A percentile compares a stretch with the other conserved stretches of the same genome.
Conservation (phyloP, 2,329 filamentous ascomycete species). For the Zymoseptoria brevis region DNA sequence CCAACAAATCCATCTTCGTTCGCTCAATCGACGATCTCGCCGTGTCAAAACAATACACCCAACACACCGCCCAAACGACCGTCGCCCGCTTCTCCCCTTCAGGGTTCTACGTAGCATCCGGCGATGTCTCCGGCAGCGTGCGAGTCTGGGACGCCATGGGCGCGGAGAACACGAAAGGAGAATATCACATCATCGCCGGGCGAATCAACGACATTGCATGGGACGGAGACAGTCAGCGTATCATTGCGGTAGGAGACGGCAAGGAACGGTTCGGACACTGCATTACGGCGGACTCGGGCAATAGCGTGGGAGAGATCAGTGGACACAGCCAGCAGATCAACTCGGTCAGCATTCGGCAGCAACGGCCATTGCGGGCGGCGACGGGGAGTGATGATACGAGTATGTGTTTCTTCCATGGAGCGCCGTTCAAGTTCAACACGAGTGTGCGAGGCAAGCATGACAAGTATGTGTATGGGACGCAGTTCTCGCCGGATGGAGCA, state of each 20-base stretch:
- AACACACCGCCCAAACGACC: conserved; percentile 80
- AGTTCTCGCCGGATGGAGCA: conserved; percentile 82
- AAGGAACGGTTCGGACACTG: conserved; percentile 90
- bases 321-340: conserved; percentile 91
- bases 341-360: conserved; percentile 77
- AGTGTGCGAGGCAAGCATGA: conserved; percentile 72
- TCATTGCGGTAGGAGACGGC: conserved; percentile 93
- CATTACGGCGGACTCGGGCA: conserved; percentile 91
- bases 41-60: conserved; percentile 79
- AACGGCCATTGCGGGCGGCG: conserved; percentile 81
- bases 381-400: conserved; percentile 86
- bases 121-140: conserved; percentile 76
- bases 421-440: conserved; percentile 92
- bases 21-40: conserved; percentile 88
- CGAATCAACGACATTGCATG: conserved; percentile 94
- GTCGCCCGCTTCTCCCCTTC: conserved; percentile 91
- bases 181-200: conserved; percentile 90
- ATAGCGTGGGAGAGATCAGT: conserved; percentile 87
- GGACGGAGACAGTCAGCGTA: conserved; percentile 92
- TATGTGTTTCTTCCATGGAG: conserved; percentile 86
- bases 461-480: conserved; percentile 80
- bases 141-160: conserved; percentile 86
- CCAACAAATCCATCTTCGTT: conserved; percentile 92
- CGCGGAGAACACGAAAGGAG: conserved; percentile 82
- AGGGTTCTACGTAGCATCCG: conserved; percentile 89